Percentiles rank a stretch among this genome's conserved stretches.
phyloP scores from a whole-genome alignment of 106 monocot genomes.

The Dendrobium chrysotoxum region DNA sequence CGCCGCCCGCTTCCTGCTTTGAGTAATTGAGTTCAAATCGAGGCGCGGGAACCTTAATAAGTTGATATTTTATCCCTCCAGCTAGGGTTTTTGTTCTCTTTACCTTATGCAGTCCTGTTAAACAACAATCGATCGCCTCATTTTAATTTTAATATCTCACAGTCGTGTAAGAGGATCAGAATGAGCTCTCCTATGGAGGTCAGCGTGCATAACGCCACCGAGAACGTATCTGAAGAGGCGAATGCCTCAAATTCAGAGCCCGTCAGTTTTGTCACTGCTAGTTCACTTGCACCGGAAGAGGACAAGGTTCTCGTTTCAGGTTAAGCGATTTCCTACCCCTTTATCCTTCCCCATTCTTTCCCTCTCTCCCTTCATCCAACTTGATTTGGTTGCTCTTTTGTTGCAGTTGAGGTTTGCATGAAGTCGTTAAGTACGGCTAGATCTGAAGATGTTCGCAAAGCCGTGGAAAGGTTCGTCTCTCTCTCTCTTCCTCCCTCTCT shows the following conservation, averaged over 20 bases:
- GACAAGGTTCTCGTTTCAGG: slow-evolving; percentile 56
- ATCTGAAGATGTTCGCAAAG: slow-evolving; percentile 48
- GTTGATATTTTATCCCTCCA: too few species aligned
- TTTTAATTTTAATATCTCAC: too few species aligned
- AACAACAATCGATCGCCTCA: neutral
- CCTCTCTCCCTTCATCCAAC: neutral
- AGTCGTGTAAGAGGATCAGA: neutral
- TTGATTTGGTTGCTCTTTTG: neutral
- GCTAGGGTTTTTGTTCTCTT: neutral
- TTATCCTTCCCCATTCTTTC: neutral
- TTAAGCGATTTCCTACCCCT: neutral
- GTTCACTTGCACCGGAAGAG: slow-evolving; percentile 7
- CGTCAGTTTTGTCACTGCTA: neutral
- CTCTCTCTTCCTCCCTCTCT: neutral
- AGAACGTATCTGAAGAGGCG: neutral
- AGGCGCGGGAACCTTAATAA: neutral
- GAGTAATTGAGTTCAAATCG: neutral
- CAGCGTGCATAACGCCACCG: slow-evolving; percentile 3
- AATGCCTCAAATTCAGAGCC: neutral
- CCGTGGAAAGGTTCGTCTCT: slow-evolving; percentile 72
- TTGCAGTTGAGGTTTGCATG: slow-evolving; percentile 92
- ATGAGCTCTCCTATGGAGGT: slow-evolving; percentile 57
- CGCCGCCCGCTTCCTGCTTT: neutral
- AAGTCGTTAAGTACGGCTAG: slow-evolving; percentile 68
- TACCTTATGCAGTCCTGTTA: neutral